Conservation (phyloP, 345 rosid species). For the Clausena lansium region DNA sequence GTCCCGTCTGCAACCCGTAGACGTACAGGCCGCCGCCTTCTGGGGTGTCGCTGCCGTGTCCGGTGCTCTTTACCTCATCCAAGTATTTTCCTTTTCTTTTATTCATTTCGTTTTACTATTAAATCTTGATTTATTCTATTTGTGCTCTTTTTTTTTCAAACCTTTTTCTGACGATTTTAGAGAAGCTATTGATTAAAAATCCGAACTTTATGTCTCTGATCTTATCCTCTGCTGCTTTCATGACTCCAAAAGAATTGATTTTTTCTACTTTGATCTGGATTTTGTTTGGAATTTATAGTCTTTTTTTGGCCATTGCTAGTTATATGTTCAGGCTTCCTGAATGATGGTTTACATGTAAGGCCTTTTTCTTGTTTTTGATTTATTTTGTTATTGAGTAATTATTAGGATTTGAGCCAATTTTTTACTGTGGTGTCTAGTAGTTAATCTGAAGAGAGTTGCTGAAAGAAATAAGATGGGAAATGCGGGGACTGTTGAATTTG, state of each 20-base stretch:
- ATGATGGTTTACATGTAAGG: neutral
- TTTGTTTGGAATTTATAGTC: neutral
- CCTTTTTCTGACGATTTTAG: neutral
- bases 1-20: slow-evolving; percentile 52
- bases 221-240: neutral
- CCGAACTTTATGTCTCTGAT: neutral
- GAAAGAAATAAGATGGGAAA: neutral
- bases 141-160: too few relatives aligned
- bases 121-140: too few relatives aligned
- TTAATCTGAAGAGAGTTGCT: neutral
- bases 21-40: slow-evolving; percentile 67
- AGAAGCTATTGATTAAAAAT: neutral
- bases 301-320: neutral
- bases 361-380: too few relatives aligned
- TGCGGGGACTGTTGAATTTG: neutral
- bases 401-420: neutral
- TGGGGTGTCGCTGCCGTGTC: slow-evolving; percentile 88
- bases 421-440: neutral
- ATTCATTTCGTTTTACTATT: neutral
- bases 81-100: slow-evolving; percentile 39
- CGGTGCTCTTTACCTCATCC: slow-evolving; percentile 68
- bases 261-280: neutral
- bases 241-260: neutral
- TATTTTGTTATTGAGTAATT: neutral
- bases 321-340: neutral